phyloP scores from a whole-genome alignment of 1,284 basidiomycete genomes.

The Melampsora larici-populina region DNA sequence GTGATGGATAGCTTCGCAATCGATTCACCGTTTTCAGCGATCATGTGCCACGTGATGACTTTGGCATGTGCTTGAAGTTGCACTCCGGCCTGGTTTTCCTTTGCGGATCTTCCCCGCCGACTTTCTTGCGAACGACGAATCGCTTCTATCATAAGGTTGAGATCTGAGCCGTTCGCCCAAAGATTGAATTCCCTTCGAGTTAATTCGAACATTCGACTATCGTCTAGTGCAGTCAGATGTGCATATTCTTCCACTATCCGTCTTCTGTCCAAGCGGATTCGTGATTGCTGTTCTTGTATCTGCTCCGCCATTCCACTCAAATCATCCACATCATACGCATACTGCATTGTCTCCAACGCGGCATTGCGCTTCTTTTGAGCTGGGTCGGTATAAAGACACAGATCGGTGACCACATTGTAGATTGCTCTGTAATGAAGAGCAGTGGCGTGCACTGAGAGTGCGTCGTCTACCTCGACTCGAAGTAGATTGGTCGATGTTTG shows the following conservation, averaged over 20 bases:
- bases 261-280: slow-evolving; percentile 31
- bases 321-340: slow-evolving; percentile 56
- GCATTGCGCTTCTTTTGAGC: slow-evolving; percentile 72
- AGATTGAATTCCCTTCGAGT: slow-evolving; percentile 70
- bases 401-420: slow-evolving; percentile 80
- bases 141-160: slow-evolving; percentile 82
- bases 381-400: slow-evolving; percentile 83
- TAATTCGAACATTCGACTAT: slow-evolving; percentile 61
- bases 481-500: slow-evolving; percentile 41
- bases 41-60: slow-evolving; percentile 91
- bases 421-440: slow-evolving; percentile 81
- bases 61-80: slow-evolving; percentile 76
- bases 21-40: slow-evolving; percentile 69
- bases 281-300: slow-evolving; percentile 40
- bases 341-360: slow-evolving; percentile 73
- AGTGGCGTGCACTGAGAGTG: slow-evolving; percentile 80
- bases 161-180: slow-evolving; percentile 70
- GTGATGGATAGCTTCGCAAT: slow-evolving; percentile 82
- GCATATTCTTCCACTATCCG: slow-evolving; percentile 41
- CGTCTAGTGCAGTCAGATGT: slow-evolving; percentile 55
- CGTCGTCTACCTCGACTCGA: slow-evolving; percentile 40
- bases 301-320: slow-evolving; percentile 41
- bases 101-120: slow-evolving; percentile 61
- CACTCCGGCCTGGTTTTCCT: slow-evolving; percentile 65
- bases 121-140: slow-evolving; percentile 74